Base-by-base conservation (phyloP, 176 grass and related monocot species). In the Typha latifolia region DNA sequence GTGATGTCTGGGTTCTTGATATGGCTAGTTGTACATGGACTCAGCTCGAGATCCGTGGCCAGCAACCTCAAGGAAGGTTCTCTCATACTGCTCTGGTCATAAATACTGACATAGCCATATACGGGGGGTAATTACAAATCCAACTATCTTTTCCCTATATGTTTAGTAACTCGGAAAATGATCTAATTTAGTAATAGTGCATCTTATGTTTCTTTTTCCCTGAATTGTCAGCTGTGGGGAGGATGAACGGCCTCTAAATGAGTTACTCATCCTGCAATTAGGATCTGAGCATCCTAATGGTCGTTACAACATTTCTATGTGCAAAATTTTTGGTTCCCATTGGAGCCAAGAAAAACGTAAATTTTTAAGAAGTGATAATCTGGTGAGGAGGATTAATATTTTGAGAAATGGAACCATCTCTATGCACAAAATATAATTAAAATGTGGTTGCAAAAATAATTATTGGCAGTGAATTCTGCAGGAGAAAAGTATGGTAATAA, bases 1-100 rank as follows among this genome's bases (percentile, higher is more conserved):
- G 81, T 9, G 95, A 99, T 81, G 86, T 89, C 3, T 99, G 95
- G 95, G 72, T 99, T 85, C 84, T 94, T 63, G 95, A 99, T 85
- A 68, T 83, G 19, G 14, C 71, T 14, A 80, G 32, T 15, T 77
- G 79, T 9, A 71, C 84, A 12, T 99, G 95, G 95, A 82, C 55
- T 61, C 95, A 84, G 21, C 86, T 99, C 3, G 95, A 99, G 19
- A 86, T 79, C 14, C 85, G 84, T 15, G 95, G 95, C 51, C 89
- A 91, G 69, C 86, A 79, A 64, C 89, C 95, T 5, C 95, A 99
- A 81, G 95, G 95, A 50, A 68, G 95, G 14, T 99, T 94, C 74
- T 86, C 95, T 47, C 95, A 99, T 79, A 85, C 89, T 0, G 95
- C 95, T 0, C 81, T 94, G 4, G 49, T 83, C 27, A 85, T 78